phyloP scores from a whole-genome alignment of 2,329 filamentous ascomycete species.

The Cercospora sojina region DNA sequence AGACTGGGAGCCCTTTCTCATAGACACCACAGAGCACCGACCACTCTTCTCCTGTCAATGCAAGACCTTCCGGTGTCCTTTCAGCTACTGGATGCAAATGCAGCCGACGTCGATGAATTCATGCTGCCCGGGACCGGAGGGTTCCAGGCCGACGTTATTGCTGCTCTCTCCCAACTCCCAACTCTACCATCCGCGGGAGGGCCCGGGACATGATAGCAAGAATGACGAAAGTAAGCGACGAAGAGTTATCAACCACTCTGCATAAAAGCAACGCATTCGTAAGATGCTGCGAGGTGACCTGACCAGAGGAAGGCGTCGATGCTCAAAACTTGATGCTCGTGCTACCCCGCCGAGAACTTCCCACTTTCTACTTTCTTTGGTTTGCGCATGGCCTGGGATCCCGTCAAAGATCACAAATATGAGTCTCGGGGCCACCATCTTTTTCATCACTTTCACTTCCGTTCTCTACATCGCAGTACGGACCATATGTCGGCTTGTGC shows the following conservation, averaged over 20 bases:
- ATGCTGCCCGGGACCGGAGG: background rate
- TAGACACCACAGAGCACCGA: too few relatives aligned
- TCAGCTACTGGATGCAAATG: too few relatives aligned
- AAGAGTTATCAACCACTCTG: background rate
- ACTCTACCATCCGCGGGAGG: background rate
- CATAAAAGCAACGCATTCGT: background rate
- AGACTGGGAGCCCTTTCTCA: too few relatives aligned
- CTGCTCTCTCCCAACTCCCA: background rate
- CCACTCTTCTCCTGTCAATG: too few relatives aligned
- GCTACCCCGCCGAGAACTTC: background rate
- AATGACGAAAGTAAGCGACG: background rate
- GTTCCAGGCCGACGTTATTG: background rate
- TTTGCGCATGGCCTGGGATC: too few relatives aligned
- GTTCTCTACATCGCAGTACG: background rate
- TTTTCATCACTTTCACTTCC: background rate
- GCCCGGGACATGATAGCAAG: background rate
- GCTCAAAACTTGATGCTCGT: background rate
- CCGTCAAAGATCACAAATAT: background rate
- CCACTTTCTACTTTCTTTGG: background rate
- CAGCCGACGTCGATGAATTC: background rate
- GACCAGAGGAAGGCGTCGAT: background rate
- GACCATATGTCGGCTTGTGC: background rate
- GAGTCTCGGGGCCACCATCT: background rate
- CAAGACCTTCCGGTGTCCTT: too few relatives aligned
- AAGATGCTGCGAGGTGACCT: background rate